Percentiles rank a stretch among this genome's conserved stretches.
These are phyloP conservation scores for Cenococcum geophilum DNA, from an alignment of 495 filamentous ascomycete species.

Conservation along the genomic window DNA sequence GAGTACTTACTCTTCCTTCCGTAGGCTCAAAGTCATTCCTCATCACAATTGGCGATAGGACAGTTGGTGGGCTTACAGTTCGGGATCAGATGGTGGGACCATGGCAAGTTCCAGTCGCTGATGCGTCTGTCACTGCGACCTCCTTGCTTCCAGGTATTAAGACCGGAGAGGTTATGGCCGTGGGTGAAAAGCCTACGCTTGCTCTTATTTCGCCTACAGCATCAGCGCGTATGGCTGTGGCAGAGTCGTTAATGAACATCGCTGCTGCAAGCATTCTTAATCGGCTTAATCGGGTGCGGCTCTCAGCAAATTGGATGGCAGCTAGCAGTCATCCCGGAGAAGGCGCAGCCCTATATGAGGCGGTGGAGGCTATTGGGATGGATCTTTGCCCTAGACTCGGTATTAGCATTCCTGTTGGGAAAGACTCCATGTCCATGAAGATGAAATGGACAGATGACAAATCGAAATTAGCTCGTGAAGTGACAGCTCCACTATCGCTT, in stretches of 20 bases:
- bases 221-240: conserved; percentile 95
- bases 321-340: conserved; percentile 90
- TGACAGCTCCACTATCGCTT: conserved; percentile 84
- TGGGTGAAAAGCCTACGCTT: conserved; percentile 88
- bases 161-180: conserved; percentile 92
- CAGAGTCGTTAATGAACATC: conserved; percentile 87
- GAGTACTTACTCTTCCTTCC: conserved; percentile 76
- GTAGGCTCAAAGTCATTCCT: conserved; percentile 96
- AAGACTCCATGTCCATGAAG: conserved; percentile 99
- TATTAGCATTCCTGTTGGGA: conserved; percentile 90
- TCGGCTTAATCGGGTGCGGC: conserved; percentile 66
- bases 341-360: conserved; percentile 89
- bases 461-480: conserved; percentile 64
- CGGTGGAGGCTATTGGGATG: conserved; percentile 86
- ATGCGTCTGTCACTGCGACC: conserved; percentile 85
- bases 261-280: conserved; percentile 78
- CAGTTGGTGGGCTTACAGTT: conserved; percentile 80
- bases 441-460: conserved; percentile 83
- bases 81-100: conserved; percentile 94
- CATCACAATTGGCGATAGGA: conserved; percentile 91
- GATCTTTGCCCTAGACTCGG: conserved; percentile 79
- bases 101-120: conserved; percentile 93
- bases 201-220: conserved; percentile 87
- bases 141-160: conserved; percentile 64
- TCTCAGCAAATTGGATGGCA: conserved; percentile 99